phyloP scores from a whole-genome alignment of 23 red algal genomes.

The Gracilaria domingensis region DNA sequence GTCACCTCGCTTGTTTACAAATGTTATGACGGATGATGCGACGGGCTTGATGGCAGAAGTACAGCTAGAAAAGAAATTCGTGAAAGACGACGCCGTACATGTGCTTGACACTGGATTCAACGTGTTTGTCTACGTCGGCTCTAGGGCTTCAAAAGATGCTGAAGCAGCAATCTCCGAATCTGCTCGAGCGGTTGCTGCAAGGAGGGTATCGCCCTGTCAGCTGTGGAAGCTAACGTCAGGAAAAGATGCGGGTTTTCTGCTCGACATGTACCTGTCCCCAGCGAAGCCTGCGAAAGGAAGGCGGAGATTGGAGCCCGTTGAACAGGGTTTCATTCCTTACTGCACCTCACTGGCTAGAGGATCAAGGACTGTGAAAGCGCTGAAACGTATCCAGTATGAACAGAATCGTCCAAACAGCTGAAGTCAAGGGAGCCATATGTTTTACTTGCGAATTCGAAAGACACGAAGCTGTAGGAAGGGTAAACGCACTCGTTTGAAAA shows the following conservation, averaged over 20 bases:
- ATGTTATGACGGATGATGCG: slow-evolving; percentile 34
- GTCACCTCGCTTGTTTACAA: slow-evolving; percentile 73
- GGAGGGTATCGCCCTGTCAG: slow-evolving; percentile 56
- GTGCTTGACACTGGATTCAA: slow-evolving; percentile 70
- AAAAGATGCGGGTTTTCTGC: slow-evolving; percentile 42
- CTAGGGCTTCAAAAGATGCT: slow-evolving; percentile 21
- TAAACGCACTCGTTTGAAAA: background rate
- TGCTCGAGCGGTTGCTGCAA: slow-evolving; percentile 42
- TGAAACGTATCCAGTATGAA: background rate
- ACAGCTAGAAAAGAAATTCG: slow-evolving; percentile 33
- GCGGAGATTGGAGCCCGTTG: slow-evolving; percentile 27
- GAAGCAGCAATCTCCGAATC: slow-evolving; percentile 62
- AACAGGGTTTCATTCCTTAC: slow-evolving; percentile 45
- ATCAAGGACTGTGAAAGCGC: slow-evolving; percentile 44
- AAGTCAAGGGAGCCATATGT: background rate
- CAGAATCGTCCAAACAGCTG: background rate
- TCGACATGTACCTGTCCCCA: slow-evolving; percentile 53
- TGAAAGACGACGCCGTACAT: slow-evolving; percentile 48
- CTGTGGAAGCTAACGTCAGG: slow-evolving; percentile 68
- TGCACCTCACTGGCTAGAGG: slow-evolving; percentile 43
- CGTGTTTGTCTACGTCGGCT: slow-evolving; percentile 70
- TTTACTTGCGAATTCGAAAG: slow-evolving; percentile 17
- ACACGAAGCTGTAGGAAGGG: background rate
- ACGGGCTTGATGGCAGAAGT: slow-evolving; percentile 63
- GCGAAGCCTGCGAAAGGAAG: slow-evolving; percentile 4